Evolutionary conservation across 768 basidiomycete species (phyloP).

Genomic region (Boletus rubropictus): DNA sequence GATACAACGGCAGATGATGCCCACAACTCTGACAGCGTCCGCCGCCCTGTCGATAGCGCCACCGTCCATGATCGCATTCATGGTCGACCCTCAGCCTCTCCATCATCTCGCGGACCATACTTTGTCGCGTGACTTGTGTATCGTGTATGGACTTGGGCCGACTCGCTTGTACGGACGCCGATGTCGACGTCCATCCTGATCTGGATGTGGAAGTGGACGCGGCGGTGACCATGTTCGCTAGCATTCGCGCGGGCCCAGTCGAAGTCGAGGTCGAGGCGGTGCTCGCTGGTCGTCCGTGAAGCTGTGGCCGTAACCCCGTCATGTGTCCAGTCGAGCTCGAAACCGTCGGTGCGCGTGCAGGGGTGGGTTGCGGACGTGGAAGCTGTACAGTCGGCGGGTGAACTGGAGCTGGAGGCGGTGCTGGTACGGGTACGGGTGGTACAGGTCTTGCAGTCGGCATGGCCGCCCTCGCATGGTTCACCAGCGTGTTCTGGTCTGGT

Average conservation of each 20-base stretch:
- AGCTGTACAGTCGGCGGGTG: neutral
- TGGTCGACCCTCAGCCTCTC: constrained; percentile 47
- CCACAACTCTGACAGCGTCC: constrained; percentile 46
- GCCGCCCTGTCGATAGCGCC: constrained; percentile 40
- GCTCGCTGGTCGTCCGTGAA: neutral
- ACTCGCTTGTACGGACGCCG: neutral
- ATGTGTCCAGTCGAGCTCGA: neutral
- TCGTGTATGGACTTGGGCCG: neutral
- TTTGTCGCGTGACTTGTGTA: constrained; percentile 6
- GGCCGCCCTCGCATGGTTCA: neutral
- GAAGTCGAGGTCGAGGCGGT: neutral
- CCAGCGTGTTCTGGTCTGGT: neutral
- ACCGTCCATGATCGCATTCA: constrained; percentile 42
- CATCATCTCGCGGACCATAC: constrained; percentile 29
- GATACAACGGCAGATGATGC: constrained; percentile 35
- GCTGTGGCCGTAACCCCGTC: too few relatives aligned
- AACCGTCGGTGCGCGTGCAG: constrained; percentile 1
- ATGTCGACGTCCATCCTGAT: neutral
- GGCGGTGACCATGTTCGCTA: neutral
- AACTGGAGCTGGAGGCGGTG: neutral
- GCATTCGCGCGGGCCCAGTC: neutral
- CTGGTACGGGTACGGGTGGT: neutral
- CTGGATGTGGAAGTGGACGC: neutral
- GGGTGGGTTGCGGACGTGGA: neutral
- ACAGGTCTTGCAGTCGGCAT: neutral